These are phyloP conservation scores for Babesia caballi DNA, from an alignment of 169 alveolate species.

Conservation along the genomic window DNA sequence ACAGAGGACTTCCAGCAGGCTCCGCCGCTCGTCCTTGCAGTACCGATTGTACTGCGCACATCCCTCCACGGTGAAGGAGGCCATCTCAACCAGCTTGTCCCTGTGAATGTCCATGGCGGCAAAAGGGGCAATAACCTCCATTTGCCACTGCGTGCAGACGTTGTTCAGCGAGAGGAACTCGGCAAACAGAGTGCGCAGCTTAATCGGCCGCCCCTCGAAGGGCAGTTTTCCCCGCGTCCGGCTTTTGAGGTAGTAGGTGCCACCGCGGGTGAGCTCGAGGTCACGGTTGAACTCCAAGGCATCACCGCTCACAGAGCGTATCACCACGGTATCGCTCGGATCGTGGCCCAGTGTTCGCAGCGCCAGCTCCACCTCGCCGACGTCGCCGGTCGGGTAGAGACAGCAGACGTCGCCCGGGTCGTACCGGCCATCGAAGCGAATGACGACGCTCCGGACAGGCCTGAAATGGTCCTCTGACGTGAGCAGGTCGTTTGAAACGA, in stretches of 20 bases:
- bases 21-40: constrained; percentile 50
- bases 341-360: constrained; percentile 21
- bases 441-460: constrained; percentile 24
- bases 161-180: constrained; percentile 39
- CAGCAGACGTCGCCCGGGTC: constrained; percentile 50
- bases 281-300: constrained; percentile 1
- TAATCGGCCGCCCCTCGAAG: constrained; percentile 28
- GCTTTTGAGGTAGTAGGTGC: neutral
- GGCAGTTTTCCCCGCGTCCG: too few relatives aligned
- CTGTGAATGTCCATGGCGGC: constrained; percentile 36
- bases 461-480: constrained; percentile 44
- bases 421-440: constrained; percentile 15
- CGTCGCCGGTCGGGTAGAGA: constrained; percentile 34
- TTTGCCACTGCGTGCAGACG: constrained; percentile 54
- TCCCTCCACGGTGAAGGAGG: constrained; percentile 34
- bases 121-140: constrained; percentile 46
- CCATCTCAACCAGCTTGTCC: constrained; percentile 44
- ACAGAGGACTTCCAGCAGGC: constrained; percentile 39
- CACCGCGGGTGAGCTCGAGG: neutral
- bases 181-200: constrained; percentile 18
- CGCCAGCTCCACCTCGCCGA: constrained; percentile 3
- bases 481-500: constrained; percentile 36
- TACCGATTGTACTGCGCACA: constrained; percentile 50
- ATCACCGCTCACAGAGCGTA: neutral
- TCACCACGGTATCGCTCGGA: constrained; percentile 5